Evolutionary conservation across 202 grass and related monocot species (phyloP).

Genomic region (Elaeis oleifera): DNA sequence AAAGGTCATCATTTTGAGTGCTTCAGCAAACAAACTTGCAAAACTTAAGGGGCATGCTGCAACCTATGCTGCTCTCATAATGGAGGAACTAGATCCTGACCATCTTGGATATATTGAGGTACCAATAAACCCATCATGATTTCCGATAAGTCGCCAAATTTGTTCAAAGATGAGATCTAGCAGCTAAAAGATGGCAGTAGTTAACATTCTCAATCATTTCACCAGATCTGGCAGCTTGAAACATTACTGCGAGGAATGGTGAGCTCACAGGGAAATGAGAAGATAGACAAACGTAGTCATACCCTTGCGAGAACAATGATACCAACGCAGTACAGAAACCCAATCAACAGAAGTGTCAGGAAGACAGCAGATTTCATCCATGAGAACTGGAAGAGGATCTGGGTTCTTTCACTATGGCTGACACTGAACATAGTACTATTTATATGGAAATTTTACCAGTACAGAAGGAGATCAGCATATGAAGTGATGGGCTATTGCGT

Average conservation of each 20-base stretch:
- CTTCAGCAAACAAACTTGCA: conserved; percentile 87
- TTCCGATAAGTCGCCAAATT: not conserved
- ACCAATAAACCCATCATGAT: not conserved
- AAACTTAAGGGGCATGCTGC: conserved; percentile 86
- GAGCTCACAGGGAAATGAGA: conserved; percentile 7
- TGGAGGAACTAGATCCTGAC: conserved; percentile 97
- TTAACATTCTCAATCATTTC: not conserved
- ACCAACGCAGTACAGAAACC: conserved; percentile 13
- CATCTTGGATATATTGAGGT: conserved; percentile 93
- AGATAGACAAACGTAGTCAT: not conserved
- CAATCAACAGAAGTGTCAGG: conserved; percentile 4
- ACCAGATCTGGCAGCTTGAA: conserved; percentile 18
- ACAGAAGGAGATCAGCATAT: conserved; percentile 12
- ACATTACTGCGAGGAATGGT: conserved; percentile 17
- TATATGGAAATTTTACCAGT: conserved; percentile 16
- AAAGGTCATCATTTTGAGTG: conserved; percentile 90
- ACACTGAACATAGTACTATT: not conserved
- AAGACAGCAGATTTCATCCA: conserved; percentile 5
- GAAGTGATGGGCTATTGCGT: conserved; percentile 20
- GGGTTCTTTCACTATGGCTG: conserved; percentile 17
- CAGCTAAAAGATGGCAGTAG: not conserved
- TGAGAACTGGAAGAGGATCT: conserved; percentile 19
- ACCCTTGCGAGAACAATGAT: conserved; percentile 17
- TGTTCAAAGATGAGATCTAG: not conserved
- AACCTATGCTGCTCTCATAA: conserved; percentile 85